Base-by-base conservation (phyloP, 306 rosid species). In the Herpetospermum pedunculosum region DNA sequence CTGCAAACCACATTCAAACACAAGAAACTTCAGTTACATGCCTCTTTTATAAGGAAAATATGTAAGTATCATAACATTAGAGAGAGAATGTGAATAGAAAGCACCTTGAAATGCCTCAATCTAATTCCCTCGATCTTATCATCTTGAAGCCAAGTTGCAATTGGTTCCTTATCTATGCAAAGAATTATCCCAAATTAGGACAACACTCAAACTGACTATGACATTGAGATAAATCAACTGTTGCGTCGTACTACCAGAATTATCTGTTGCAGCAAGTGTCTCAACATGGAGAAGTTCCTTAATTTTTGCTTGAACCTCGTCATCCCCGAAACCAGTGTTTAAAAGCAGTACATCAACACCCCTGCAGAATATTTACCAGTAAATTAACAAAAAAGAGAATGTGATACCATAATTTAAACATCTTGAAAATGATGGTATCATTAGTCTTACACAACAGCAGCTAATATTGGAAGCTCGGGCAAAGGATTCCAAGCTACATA, bases 401-500 rank as follows among this genome's bases (percentile, higher is more conserved):
- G 23, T 43, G 21, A 43, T 21, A 43, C 32, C 53, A 68, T 41
- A 41, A 38, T 68, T n/a, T 28, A 67, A 57, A 55, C 29, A n/a
- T 46, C 44, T 30, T 23, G 38, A 38, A 23, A 59, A 29, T 7
- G 73, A 68, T 62, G 76, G 67, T 16, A 65, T 72, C n/a, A 71
- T 74, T 50, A 41, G 73, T 84, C 99, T 83, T 88, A 94, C 99
- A 59, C 80, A 30, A 91, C 77, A 57, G 86, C 87, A 10, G 99
- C 97, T 77, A 94, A 72, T 38, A 91, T 65, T n/a, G 93, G 89
- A 80, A 79, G 72, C 80, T 84, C 95, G 5, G 79, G 86, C 73
- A 78, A 81, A 76, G 99, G 99, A 84, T 94, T 94, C 99, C 99
- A 94, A 28, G 97, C 80, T 62, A 94, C 97, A 81, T 84, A 87